Evolutionary conservation across 2,329 filamentous ascomycete species (phyloP).

Genomic region (Lecanicillium sp.): DNA sequence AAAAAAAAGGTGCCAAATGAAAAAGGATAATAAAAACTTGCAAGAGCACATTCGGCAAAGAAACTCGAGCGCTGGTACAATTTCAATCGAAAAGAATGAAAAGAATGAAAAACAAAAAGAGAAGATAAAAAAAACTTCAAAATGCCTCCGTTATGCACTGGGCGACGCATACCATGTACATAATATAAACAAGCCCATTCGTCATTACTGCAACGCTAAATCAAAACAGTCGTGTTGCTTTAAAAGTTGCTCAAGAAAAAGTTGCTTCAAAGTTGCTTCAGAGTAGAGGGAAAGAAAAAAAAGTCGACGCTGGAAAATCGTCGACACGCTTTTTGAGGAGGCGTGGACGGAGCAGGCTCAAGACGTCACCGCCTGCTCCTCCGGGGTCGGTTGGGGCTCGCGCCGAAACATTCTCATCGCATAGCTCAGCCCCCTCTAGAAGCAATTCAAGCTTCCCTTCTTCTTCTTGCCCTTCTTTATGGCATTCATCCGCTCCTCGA

Average conservation of each 20-base stretch:
- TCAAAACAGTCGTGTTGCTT: conserved; percentile 1
- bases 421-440: conserved; percentile 50
- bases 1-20: conserved; percentile 10
- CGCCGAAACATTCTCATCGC: conserved; percentile 12
- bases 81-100: conserved; percentile 3
- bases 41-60: neutral
- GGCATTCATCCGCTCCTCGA: conserved; percentile 92
- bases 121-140: neutral
- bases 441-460: conserved; percentile 95
- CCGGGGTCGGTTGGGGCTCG: neutral
- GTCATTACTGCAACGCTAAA: conserved; percentile 13
- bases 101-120: conserved; percentile 1
- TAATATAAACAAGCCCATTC: conserved; percentile 10
- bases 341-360: neutral
- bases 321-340: conserved; percentile 2
- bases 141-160: conserved; percentile 4
- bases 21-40: neutral
- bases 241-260: neutral
- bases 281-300: neutral
- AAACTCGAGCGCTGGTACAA: conserved; percentile 3
- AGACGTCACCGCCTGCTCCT: conserved; percentile 6
- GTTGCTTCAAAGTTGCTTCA: neutral
- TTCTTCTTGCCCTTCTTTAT: conserved; percentile 88
- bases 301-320: conserved; percentile 4
- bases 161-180: conserved; percentile 6